phyloP scores from a whole-genome alignment of 2,329 filamentous ascomycete species.

The Albophoma yamanashiensis region DNA sequence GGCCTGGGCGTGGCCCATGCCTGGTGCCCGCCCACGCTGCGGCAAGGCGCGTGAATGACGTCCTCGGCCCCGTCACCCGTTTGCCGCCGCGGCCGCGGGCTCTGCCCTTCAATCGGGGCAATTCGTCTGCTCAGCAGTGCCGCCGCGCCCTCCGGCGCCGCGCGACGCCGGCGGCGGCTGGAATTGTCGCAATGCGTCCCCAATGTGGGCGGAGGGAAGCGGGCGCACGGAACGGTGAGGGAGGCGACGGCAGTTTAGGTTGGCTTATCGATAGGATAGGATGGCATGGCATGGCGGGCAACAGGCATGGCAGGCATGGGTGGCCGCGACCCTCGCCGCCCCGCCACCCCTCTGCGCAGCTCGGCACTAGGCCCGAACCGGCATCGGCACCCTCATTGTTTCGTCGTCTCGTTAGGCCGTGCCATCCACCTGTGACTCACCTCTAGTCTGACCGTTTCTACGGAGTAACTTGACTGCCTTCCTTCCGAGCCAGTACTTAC shows the following conservation, averaged over 20 bases:
- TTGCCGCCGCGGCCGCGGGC: neutral
- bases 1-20: neutral
- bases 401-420: constrained; percentile 2
- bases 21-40: neutral
- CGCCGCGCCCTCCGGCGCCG: neutral
- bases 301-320: too few species aligned
- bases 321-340: neutral
- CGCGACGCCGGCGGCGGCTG: neutral
- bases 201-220: neutral
- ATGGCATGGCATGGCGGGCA: too few species aligned
- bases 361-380: constrained; percentile 2
- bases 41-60: neutral
- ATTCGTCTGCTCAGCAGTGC: neutral
- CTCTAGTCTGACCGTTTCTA: neutral
- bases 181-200: neutral
- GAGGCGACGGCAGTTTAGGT: neutral
- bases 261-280: neutral
- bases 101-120: neutral
- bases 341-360: constrained; percentile 1
- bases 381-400: constrained; percentile 1
- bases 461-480: neutral
- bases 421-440: constrained; percentile 5
- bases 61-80: neutral
- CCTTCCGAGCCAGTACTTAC: too few species aligned
- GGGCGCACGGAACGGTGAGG: neutral